Evolutionary conservation across 129 eudicot genomes (phyloP).

Genomic region (Apium graveolens): DNA sequence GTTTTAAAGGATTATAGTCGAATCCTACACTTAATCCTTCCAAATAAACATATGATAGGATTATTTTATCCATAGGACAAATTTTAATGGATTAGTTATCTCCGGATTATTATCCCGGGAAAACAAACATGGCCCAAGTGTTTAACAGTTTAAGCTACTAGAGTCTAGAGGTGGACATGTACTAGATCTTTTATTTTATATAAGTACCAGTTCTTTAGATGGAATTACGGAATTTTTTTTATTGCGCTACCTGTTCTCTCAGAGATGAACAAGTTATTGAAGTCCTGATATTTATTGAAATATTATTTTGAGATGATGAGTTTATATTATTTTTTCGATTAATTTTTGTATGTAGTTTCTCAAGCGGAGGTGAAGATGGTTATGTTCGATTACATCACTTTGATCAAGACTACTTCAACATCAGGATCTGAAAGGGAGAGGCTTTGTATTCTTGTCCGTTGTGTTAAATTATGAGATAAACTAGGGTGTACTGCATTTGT

Average conservation of each 20-base stretch:
- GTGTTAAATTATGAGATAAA: background rate
- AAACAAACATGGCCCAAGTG: too few species aligned
- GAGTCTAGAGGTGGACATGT: background rate
- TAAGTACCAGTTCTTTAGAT: too few species aligned
- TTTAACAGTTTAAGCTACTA: too few species aligned
- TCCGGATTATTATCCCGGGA: too few species aligned
- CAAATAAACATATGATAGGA: too few species aligned
- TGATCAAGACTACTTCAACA: constrained; percentile 8
- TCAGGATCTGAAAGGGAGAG: background rate
- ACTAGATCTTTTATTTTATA: background rate
- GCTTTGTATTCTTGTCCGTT: background rate
- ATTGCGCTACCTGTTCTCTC: too few species aligned
- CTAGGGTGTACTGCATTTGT: background rate
- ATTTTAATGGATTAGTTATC: too few species aligned
- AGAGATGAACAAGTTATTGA: background rate
- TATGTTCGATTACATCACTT: constrained; percentile 6
- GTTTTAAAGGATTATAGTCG: too few species aligned
- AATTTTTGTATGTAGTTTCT: background rate
- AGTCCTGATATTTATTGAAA: background rate
- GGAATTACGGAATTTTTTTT: too few species aligned
- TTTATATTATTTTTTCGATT: background rate
- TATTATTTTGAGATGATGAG: background rate
- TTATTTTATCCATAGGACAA: too few species aligned
- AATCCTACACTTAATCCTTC: too few species aligned
- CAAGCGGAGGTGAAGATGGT: constrained; percentile 9